These are phyloP conservation scores for Pythium folliculosum DNA, from an alignment of 352 stramenopile species.

Conservation along the genomic window DNA sequence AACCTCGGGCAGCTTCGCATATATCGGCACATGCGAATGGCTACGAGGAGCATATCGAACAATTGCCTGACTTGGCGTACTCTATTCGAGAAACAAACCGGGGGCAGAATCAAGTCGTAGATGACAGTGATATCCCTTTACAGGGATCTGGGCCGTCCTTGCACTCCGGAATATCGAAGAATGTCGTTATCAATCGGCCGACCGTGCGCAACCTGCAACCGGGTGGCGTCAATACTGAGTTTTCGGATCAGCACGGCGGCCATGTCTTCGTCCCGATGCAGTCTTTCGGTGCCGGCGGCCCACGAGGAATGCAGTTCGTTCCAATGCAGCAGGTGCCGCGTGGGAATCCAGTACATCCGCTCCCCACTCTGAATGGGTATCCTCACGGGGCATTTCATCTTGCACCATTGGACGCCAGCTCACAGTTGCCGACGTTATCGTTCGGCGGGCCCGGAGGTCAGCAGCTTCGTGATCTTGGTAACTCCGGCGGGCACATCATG, in stretches of 20 bases:
- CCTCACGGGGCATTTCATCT: constrained; percentile 19
- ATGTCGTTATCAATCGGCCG: constrained; percentile 24
- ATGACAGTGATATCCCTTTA: not conserved
- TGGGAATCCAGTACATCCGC: not conserved
- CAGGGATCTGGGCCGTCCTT: not conserved
- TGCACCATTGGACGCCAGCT: constrained; percentile 8
- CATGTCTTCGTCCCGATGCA: constrained; percentile 17
- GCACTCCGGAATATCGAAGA: constrained; percentile 17
- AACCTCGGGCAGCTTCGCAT: not conserved
- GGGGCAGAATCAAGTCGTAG: not conserved
- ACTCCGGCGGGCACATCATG: not conserved
- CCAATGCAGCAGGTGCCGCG: constrained; percentile 21
- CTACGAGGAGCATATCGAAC: not conserved
- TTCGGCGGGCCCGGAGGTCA: not conserved
- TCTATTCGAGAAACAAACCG: constrained; percentile 16
- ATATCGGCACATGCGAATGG: not conserved
- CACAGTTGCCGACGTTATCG: not conserved
- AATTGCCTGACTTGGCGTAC: constrained; percentile 25
- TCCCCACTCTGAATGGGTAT: not conserved
- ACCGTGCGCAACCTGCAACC: constrained; percentile 19
- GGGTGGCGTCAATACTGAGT: constrained; percentile 17
- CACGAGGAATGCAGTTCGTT: constrained; percentile 7
- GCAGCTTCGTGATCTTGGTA: constrained; percentile 6
- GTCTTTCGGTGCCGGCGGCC: not conserved
- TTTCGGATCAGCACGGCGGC: constrained; percentile 13